Evolutionary conservation across 176 grass and related monocot species (phyloP).

Genomic region (Oryza coarctata): DNA sequence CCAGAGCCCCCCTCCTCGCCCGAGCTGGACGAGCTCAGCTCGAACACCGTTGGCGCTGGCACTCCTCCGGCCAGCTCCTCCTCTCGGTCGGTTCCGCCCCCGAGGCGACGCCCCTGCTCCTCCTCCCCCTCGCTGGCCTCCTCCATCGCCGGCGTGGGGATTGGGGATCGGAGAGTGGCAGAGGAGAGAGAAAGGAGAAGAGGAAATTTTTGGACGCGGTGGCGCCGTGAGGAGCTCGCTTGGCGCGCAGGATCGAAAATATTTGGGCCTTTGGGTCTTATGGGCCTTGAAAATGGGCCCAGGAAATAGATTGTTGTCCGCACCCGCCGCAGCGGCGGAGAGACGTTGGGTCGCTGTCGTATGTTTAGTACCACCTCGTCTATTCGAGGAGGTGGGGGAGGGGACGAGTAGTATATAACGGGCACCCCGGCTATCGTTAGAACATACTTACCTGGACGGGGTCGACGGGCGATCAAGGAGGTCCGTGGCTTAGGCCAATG

Average conservation of each 20-base stretch:
- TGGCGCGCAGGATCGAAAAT: conserved; percentile 15
- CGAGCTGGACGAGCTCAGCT: conserved; percentile 20
- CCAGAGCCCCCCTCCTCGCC: conserved; percentile 12
- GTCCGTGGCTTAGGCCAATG: conserved; percentile 41
- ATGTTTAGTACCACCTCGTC: conserved; percentile 38
- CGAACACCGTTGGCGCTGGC: not conserved
- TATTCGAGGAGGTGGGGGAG: fast-evolving
- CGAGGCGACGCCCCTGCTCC: not conserved
- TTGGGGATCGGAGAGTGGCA: not conserved
- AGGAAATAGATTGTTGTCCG: not conserved
- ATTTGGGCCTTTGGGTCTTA: not conserved
- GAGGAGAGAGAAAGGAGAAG: not conserved
- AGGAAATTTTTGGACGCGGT: not conserved
- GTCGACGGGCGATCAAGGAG: conserved; percentile 21
- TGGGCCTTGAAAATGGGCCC: not conserved
- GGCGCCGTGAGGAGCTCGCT: not conserved
- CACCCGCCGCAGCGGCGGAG: too few species aligned
- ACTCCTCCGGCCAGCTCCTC: not conserved
- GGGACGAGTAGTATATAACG: not conserved
- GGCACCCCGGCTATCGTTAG: not conserved
- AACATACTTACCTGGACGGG: conserved; percentile 46
- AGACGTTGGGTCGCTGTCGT: not conserved
- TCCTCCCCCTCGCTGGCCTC: conserved; percentile 5
- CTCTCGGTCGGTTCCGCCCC: not conserved
- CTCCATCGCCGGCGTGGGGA: conserved; percentile 13